phyloP scores from a whole-genome alignment of 768 basidiomycete species.

The Fomitopsis pulvina region DNA sequence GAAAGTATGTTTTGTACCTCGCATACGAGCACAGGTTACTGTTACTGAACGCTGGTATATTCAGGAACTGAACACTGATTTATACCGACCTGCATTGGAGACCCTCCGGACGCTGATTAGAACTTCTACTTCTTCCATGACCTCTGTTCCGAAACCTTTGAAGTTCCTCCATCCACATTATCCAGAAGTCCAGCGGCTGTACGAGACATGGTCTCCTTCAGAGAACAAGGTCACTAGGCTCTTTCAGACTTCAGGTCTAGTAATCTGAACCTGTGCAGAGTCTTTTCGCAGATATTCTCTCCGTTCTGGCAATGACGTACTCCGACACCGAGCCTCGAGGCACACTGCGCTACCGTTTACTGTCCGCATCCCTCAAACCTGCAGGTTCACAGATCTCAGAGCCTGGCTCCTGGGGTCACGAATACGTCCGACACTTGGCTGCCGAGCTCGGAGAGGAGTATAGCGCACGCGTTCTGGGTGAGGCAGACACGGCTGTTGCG shows the following conservation, averaged over 20 bases:
- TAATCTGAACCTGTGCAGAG: slow-evolving; percentile 41
- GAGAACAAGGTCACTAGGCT: slow-evolving; percentile 57
- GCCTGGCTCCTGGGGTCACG: slow-evolving; percentile 98
- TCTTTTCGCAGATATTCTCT: slow-evolving; percentile 93
- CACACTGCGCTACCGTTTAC: slow-evolving; percentile 87
- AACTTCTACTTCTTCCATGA: slow-evolving; percentile 98
- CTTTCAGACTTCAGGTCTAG: not conserved
- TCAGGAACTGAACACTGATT: slow-evolving; percentile 80
- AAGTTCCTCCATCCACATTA: slow-evolving; percentile 97
- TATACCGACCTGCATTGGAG: slow-evolving; percentile 89
- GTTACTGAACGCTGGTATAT: slow-evolving; percentile 10
- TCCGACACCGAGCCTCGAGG: slow-evolving; percentile 96
- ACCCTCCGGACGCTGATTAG: slow-evolving; percentile 89
- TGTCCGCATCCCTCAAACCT: slow-evolving; percentile 66
- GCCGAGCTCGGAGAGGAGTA: slow-evolving; percentile 96
- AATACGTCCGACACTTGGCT: slow-evolving; percentile 95
- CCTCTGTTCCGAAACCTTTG: slow-evolving; percentile 96
- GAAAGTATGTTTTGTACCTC: slow-evolving; percentile 56
- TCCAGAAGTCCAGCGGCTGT: slow-evolving; percentile 75
- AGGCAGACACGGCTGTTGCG: slow-evolving; percentile 13
- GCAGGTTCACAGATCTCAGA: slow-evolving; percentile 65
- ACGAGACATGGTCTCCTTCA: slow-evolving; percentile 74
- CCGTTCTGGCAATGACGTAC: slow-evolving; percentile 99
- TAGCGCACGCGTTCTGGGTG: slow-evolving; percentile 55
- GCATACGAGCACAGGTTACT: not conserved